Conservation (phyloP, 192 early-diverging fungal genomes). For the Coemansia sp. region DNA sequence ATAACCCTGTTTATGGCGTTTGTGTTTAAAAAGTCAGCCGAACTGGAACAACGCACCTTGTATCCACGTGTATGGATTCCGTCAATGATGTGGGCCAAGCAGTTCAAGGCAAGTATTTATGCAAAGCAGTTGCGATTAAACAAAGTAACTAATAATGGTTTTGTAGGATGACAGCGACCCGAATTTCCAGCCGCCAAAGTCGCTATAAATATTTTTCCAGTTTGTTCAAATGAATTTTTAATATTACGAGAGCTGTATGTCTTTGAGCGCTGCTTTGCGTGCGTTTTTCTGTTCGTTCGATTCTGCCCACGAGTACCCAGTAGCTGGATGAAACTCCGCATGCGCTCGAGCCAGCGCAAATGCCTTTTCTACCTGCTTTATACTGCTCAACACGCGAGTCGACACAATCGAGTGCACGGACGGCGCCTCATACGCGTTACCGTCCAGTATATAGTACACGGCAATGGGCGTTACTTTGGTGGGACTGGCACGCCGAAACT, state of each 20-base stretch:
- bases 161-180: slow-evolving; percentile 39
- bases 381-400: slow-evolving; percentile 63
- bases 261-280: slow-evolving; percentile 38
- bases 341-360: slow-evolving; percentile 42
- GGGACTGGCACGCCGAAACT: slow-evolving; percentile 62
- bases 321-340: slow-evolving; percentile 48
- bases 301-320: slow-evolving; percentile 52
- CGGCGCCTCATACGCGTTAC: slow-evolving; percentile 74
- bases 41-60: slow-evolving; percentile 49
- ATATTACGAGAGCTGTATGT: slow-evolving; percentile 5
- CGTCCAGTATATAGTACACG: slow-evolving; percentile 66
- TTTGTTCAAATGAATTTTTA: neutral
- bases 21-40: slow-evolving; percentile 63
- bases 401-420: slow-evolving; percentile 68
- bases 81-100: slow-evolving; percentile 57
- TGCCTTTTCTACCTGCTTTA: slow-evolving; percentile 41
- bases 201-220: slow-evolving; percentile 26
- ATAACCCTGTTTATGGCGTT: slow-evolving; percentile 28
- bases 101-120: slow-evolving; percentile 41
- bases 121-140: too few species aligned
- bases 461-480: slow-evolving; percentile 53
- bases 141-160: neutral
- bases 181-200: slow-evolving; percentile 54
- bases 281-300: slow-evolving; percentile 29
- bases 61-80: slow-evolving; percentile 57